Base-by-base conservation (phyloP, 1,139 yeast genomes). In the Kodamaea anthophila region DNA sequence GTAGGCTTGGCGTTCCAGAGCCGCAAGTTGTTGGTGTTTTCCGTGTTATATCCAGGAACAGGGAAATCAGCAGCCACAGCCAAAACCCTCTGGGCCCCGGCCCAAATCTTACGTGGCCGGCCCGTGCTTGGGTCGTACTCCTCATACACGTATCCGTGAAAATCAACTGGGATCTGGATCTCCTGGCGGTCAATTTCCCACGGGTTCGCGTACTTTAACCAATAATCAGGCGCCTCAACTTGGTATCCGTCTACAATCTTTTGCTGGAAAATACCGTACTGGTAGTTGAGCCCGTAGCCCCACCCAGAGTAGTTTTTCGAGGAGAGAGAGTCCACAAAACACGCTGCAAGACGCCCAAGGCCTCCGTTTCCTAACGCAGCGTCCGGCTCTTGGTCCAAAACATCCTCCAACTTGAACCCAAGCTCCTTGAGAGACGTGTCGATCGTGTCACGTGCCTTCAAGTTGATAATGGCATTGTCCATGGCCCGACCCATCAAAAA, bases 361-460 rank as follows among this genome's bases (percentile, higher is more conserved):
- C 97, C 97, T 53, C 96, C 96, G 49, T 88, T 88, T 50, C 96
- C 96, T 35, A 87, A 70, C 13, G 88, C 96, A 10, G 96, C 95
- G 56, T 88, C 96, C 0, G 94, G 93, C 57, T 88, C 96, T 48
- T 82, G 78, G 33, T 78, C 77, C 45, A 87, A 65, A 18, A 88
- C 71, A 48, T 87, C 96, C 59, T 88, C 96, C 45, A 88, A 63
- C 38, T 79, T 75, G 69, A 88, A 88, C 6, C 96, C 96, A 43
- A 87, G 70, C 31, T 83, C 86, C 30, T 65, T 66, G 42, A 86
- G 70, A 3, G 93, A 77, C 9, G 55, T 58, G 10, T 51, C 45
- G 26, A 83, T 70, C 32, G 69, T 59, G 15, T 64, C 70, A 51
- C 79, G 77, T 41, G 52, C 53, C 33, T 59, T 55, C 47, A 84